Percentiles rank a stretch among this genome's conserved stretches.
phyloP scores from a whole-genome alignment of 345 rosid genomes.

The Erucastrum elatum region DNA sequence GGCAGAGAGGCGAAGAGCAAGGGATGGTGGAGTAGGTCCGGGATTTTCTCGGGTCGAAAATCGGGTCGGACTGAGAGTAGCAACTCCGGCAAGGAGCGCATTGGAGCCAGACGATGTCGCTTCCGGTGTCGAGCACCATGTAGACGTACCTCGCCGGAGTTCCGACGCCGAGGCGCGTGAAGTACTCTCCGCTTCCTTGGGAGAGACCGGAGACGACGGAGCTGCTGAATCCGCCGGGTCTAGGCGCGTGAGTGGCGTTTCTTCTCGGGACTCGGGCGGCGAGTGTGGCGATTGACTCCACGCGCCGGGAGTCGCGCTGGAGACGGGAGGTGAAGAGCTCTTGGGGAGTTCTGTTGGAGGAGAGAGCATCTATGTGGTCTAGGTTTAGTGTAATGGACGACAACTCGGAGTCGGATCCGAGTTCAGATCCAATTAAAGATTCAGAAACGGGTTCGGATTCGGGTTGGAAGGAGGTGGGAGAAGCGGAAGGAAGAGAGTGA shows the following conservation, averaged over 20 bases:
- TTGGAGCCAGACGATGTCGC: constrained; percentile 94
- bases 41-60: constrained; percentile 76
- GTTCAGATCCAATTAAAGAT: constrained; percentile 8
- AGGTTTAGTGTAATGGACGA: constrained; percentile 48
- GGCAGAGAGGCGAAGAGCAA: constrained; percentile 67
- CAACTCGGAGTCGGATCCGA: constrained; percentile 25
- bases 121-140: constrained; percentile 93
- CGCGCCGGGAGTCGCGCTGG: constrained; percentile 69
- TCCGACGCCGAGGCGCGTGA: constrained; percentile 92
- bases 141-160: constrained; percentile 80
- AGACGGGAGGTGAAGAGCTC: constrained; percentile 72
- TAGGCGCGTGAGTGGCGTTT: constrained; percentile 38
- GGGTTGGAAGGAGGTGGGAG: constrained; percentile 44
- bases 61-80: constrained; percentile 82
- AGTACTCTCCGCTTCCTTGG: constrained; percentile 95
- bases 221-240: constrained; percentile 57
- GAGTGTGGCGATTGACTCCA: constrained; percentile 43
- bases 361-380: constrained; percentile 80
- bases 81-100: constrained; percentile 90
- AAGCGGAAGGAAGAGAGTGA: constrained; percentile 48
- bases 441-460: constrained; percentile 36
- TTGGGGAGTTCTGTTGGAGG: constrained; percentile 51
- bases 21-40: constrained; percentile 58
- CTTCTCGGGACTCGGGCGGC: constrained; percentile 31
- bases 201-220: constrained; percentile 83